Evolutionary conservation across 2,329 filamentous ascomycete genomes (phyloP), one percentile per base, ranked within the genome.

Genomic region (Diaporthe longicolla): DNA sequence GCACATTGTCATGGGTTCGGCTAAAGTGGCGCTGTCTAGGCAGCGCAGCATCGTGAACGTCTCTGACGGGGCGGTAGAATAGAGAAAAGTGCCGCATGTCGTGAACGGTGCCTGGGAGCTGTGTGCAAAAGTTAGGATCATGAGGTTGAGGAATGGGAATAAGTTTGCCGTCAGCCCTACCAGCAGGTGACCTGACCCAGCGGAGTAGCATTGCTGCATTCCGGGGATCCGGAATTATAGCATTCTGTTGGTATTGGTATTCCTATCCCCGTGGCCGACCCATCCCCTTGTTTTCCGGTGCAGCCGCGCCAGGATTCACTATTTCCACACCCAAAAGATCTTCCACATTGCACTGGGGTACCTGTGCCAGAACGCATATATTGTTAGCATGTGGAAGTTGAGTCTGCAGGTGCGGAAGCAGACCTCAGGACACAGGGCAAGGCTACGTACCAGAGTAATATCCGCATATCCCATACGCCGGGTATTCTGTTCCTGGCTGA

Each of bases 401-500:
- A 17, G 15, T 21, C 21, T 29, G 4, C 35, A 9, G 11, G 35
- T 1, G 35, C 29, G 24, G 24, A 13, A 11, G n/a, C 24, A 21
- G 37, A 43, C 40, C 13, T 40, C 37, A 11, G 37, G 11, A 13
- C 10, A 11, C 8, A 19, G 6, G 8, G 15, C 17, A 19, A 19
- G 15, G n/a, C 1, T 0, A 48, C 59, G 9, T 17, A 63, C 59
- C 40, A 29, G 40, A 48, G 4, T n/a, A 10, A 26, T 48, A 63
- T 48, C 40, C 59, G 10, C 59, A 63, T 5, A 29, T 1, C 4
- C 10, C 17, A n/a, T 4, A 6, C 29, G 24, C n/a, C 15, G 26
- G 9, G n/a, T 24, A 52, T 24, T 24, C 8, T 3, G n/a, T 24
- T 2, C 2, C 4, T 24, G 8, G 6, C 9, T 0, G 1, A 1